A percentile compares a stretch with the other conserved stretches of the same genome.
phyloP scores from a whole-genome alignment of 192 early-diverging fungal species.

The Funneliformis geosporum region DNA sequence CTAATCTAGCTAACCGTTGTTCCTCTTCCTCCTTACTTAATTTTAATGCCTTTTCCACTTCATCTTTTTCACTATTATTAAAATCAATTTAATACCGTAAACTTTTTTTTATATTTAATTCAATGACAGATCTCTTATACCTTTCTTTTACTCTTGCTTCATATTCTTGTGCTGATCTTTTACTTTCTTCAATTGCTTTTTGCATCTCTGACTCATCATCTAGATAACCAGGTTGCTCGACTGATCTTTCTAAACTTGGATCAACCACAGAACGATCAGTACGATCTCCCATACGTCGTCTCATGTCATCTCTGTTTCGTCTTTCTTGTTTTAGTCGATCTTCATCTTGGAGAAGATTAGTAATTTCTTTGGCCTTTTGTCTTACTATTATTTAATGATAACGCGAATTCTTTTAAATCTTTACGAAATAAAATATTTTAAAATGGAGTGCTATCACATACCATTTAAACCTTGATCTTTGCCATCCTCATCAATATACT shows the following conservation, averaged over 20 bases:
- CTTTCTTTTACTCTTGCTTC: slow-evolving; percentile 35
- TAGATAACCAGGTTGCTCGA: slow-evolving; percentile 46
- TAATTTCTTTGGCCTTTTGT: slow-evolving; percentile 90
- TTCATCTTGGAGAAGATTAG: slow-evolving; percentile 78
- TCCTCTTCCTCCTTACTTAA: slow-evolving; percentile 51
- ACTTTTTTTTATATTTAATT: no score
- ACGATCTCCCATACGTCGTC: slow-evolving; percentile 58
- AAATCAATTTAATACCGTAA: neutral
- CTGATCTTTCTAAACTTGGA: slow-evolving; percentile 30
- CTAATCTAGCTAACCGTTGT: slow-evolving; percentile 34
- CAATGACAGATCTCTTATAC: no score
- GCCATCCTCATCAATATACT: slow-evolving; percentile 90
- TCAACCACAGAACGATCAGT: slow-evolving; percentile 31
- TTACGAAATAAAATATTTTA: neutral
- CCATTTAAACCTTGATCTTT: slow-evolving; percentile 90
- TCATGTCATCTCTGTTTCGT: slow-evolving; percentile 62
- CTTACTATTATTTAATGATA: slow-evolving; percentile 69
- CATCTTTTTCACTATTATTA: slow-evolving; percentile 40
- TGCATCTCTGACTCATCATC: slow-evolving; percentile 84
- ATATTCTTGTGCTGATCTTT: slow-evolving; percentile 56
- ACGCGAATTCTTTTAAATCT: slow-evolving; percentile 9
- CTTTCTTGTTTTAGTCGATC: slow-evolving; percentile 75
- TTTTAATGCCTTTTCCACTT: slow-evolving; percentile 46
- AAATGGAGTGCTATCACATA: slow-evolving; percentile 36
- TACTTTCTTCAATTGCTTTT: slow-evolving; percentile 83